Percentiles rank a stretch among this genome's conserved stretches.
Conservation (phyloP, 2,329 filamentous ascomycete species). For the Aspergillus eucalypticola region DNA sequence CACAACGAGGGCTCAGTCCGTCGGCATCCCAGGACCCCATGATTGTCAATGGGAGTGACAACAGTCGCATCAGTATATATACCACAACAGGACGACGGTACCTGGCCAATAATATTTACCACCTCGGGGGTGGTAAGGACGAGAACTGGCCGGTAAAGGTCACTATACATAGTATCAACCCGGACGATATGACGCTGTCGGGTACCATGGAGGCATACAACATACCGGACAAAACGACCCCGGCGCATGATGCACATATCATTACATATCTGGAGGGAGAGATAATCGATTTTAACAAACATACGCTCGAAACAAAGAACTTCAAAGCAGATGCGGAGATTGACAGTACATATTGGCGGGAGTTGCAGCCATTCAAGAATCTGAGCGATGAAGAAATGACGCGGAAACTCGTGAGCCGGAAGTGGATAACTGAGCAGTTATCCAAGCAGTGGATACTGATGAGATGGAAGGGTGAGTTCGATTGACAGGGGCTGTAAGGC, state of each 20-base stretch:
- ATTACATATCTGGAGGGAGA: slow-evolving; percentile 69
- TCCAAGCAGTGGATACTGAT: slow-evolving; percentile 51
- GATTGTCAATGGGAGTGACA: slow-evolving; percentile 38
- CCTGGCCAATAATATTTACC: slow-evolving; percentile 31
- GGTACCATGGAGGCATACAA: slow-evolving; percentile 72
- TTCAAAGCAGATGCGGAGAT: slow-evolving; percentile 49
- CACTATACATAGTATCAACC: slow-evolving; percentile 64
- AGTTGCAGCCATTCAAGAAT: slow-evolving; percentile 50
- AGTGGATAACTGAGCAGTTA: slow-evolving; percentile 46
- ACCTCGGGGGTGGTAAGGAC: slow-evolving; percentile 39
- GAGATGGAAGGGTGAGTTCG: slow-evolving; percentile 51
- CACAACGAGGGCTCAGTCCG: slow-evolving; percentile 31
- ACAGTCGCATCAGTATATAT: slow-evolving; percentile 37
- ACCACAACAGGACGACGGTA: slow-evolving; percentile 41
- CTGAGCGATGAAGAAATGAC: slow-evolving; percentile 46
- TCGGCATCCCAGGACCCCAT: slow-evolving; percentile 34
- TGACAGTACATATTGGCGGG: slow-evolving; percentile 52
- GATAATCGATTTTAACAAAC: slow-evolving; percentile 63
- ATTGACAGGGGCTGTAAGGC: background rate
- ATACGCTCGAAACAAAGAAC: slow-evolving; percentile 50
- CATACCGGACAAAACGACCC: slow-evolving; percentile 56
- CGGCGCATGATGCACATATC: slow-evolving; percentile 52
- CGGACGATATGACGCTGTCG: slow-evolving; percentile 60
- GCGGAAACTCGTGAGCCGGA: slow-evolving; percentile 47
- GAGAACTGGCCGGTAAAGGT: slow-evolving; percentile 70